Base-by-base conservation (phyloP, 257 asterid species). In the Schizonepeta tenuifolia region DNA sequence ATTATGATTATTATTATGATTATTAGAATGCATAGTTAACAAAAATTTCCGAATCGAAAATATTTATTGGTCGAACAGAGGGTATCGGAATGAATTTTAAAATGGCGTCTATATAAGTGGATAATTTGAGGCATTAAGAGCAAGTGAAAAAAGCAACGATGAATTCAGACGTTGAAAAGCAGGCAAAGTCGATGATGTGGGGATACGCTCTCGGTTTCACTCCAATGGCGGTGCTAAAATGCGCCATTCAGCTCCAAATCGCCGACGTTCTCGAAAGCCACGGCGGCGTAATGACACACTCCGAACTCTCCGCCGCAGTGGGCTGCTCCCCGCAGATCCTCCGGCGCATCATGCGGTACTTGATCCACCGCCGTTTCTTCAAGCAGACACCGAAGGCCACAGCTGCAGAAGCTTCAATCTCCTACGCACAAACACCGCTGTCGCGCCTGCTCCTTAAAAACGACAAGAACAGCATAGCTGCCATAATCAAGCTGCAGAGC, bases 321-420 rank as follows among this genome's bases (percentile, higher is more conserved):
- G 65, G 68, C 26, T 90, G 97, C 65, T 81, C 93, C 0, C 70
- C 89, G 0, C 44, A 85, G 1, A 47, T 71, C 72, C 89, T 90
- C 69, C 69, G 75, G 77, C 92, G 96, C 35, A 75, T 87, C 65
- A 80, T 90, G 90, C 79, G 96, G 67, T 90, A 85, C 79, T 77
- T 88, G 73, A 77, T 70, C 18, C 79, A 73, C 72, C 88, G 84
- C 0, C 76, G 80, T 5, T 71, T 89, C 55, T 89, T 89, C 59
- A 77, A 81, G 63, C 79, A 85, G 70, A 67, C 44, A 9, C 12
- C 50, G 17, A 2, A 3, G n/a, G n/a, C n/a, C n/a, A 26, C 14
- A 7, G 7, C 13, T 46, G 1, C 70, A 53, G 3, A n/a, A n/a
- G n/a, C 47, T 64, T 28, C 33, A 5, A 9, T 22, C 73, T 21